Evolutionary conservation across 116 monocot species (phyloP).

Genomic region (Iris pallida): DNA sequence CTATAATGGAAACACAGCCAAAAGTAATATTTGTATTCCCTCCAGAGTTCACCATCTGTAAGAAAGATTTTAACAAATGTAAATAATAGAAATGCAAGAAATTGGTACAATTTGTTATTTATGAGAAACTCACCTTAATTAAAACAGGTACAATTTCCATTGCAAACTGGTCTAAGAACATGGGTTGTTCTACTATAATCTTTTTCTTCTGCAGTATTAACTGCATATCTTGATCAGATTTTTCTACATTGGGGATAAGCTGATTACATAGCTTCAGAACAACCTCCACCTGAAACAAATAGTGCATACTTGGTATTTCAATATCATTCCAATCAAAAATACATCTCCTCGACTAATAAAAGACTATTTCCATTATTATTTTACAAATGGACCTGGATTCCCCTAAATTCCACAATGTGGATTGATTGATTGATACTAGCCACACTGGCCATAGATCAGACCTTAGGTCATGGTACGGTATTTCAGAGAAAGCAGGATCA

Average conservation of each 20-base stretch:
- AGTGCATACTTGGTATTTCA: neutral
- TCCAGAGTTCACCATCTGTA: constrained; percentile 54
- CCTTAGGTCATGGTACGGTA: no score
- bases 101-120: neutral
- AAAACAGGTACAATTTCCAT: constrained; percentile 46
- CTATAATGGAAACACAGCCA: constrained; percentile 47
- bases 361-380: no score
- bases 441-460: no score
- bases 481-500: no score
- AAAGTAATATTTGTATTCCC: constrained; percentile 43
- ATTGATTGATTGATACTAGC: no score
- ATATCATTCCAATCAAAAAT: neutral
- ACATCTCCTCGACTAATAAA: no score
- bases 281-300: constrained; percentile 41
- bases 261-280: constrained; percentile 45
- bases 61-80: neutral
- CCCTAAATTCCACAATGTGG: no score
- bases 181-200: constrained; percentile 40
- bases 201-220: constrained; percentile 43
- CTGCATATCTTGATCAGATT: constrained; percentile 24
- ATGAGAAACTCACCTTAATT: constrained; percentile 39
- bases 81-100: neutral
- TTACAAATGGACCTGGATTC: no score
- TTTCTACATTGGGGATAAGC: constrained; percentile 37
- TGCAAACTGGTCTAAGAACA: constrained; percentile 44